Base-by-base conservation (phyloP, 2,329 filamentous ascomycete genomes). In the Shiraia bambusicola region DNA sequence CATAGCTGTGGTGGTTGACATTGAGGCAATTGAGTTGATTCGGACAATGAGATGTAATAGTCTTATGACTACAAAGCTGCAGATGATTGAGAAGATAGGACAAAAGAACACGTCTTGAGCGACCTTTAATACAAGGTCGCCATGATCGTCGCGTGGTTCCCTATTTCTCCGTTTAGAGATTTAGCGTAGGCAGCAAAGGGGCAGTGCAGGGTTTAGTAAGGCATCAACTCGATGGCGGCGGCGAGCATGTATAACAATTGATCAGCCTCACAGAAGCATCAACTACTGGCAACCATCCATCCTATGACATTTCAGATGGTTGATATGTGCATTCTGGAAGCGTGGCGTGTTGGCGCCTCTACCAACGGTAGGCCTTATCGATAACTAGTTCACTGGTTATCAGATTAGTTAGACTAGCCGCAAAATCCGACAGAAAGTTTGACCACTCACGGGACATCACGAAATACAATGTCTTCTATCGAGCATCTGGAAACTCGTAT, bases 401-500 rank as follows among this genome's bases (percentile, higher is more conserved):
- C n/a, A n/a, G n/a, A n/a, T n/a, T n/a, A n/a, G n/a, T n/a, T n/a
- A n/a, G n/a, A 22, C 19, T 22, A 22, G 19, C 19, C 4, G 8
- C 19, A 4, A 22, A 22, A 22, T 22, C 19, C 19, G 19, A 4
- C 4, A 22, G 8, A 22, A 4, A 22, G 4, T 8, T 4, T 22
- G 19, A 22, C 19, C 19, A 22, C 19, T 22, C 19, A 22, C 8
- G 8, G 8, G 19, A 22, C 19, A 22, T 8, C n/a, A 36, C 28
- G 26, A 35, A 45, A 35, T 31, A 33, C 46, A 40, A 69, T 69
- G 67, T 36, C 63, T 12, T 52, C 54, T 17, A 65, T 74, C 37
- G 28, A 47, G 7, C 78, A 79, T 6, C 63, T 76, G 24, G 64
- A 69, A 35, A 79, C 79, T 3, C 58, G 79, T 22, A 74, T 66